phyloP scores from a whole-genome alignment of 1,139 yeast genomes.

The Ogataea hybrid region DNA sequence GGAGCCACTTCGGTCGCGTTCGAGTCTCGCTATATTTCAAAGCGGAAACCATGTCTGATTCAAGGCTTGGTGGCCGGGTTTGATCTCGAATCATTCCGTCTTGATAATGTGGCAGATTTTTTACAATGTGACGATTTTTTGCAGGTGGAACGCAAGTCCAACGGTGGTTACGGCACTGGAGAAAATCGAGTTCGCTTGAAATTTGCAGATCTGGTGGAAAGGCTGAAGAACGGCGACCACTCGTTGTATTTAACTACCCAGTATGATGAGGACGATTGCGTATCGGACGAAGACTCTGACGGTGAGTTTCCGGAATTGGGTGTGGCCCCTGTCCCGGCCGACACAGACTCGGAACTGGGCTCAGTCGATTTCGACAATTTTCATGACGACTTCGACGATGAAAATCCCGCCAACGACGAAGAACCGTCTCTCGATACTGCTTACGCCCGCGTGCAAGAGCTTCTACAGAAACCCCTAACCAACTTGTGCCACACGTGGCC shows the following conservation, averaged over 20 bases:
- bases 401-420: constrained; percentile 21
- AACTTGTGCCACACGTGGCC: constrained; percentile 32
- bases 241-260: constrained; percentile 66
- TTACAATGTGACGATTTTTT: constrained; percentile 40
- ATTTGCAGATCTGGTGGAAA: constrained; percentile 45
- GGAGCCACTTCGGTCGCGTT: constrained; percentile 22
- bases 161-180: constrained; percentile 69
- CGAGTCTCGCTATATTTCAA: constrained; percentile 33
- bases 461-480: constrained; percentile 64
- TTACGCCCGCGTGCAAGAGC: constrained; percentile 38
- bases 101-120: constrained; percentile 33
- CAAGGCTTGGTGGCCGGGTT: constrained; percentile 27
- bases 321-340: background rate
- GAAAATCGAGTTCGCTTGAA: constrained; percentile 47
- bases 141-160: constrained; percentile 54
- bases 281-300: constrained; percentile 20
- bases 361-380: constrained; percentile 46
- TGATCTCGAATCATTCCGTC: constrained; percentile 34
- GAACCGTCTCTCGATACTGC: constrained; percentile 17
- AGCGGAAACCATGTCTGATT: constrained; percentile 42
- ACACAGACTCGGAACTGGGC: constrained; percentile 23
- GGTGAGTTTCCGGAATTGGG: constrained; percentile 9
- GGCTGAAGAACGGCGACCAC: constrained; percentile 40
- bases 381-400: constrained; percentile 44
- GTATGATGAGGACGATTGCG: constrained; percentile 38